Evolutionary conservation across 768 basidiomycete genomes (phyloP), one percentile per base, ranked within the genome.

Genomic region (Auricularia sp.): DNA sequence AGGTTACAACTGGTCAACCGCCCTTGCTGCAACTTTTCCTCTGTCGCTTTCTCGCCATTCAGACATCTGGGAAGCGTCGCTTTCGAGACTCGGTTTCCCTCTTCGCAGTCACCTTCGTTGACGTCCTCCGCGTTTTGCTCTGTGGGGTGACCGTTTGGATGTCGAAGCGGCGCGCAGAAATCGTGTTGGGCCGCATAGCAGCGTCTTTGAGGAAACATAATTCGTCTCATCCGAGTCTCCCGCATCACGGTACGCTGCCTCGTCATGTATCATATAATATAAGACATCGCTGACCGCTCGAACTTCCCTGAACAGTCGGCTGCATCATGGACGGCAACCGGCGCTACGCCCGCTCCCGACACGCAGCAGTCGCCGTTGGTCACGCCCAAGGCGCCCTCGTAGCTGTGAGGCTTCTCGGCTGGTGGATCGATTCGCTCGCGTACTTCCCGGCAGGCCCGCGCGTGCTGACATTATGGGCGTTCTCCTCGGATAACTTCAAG

Each of bases 401-500:
- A 8, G 47, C 47, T 6, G 14, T 51, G 10, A 51, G 21, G 6
- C 18, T 51, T 11, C 11, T 51, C 47, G 14, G 14, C 11, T 51
- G 47, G 47, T 51, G 47, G 47, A 10, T 51, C 16, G 21, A 51
- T 18, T 16, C 16, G 11, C 6, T 21, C 16, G 47, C 47, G 11
- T 51, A 16, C 18, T 18, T 13, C 24, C 16, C 56, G 16, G 34
- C 8, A 8, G 13, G 24, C 34, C 56, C 56, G 24, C 14, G 56
- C 13, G 29, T 34, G 11, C 24, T 59, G 1, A 59, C 56, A 1
- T 29, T 59, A 13, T 59, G 56, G 56, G 56, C 56, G 24, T 59
- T 59, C 24, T 59, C 56, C 11, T 59, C 56, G 56, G 56, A 59
- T 29, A 59, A 59, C 56, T 35, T 59, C 29, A 59, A 59, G 56